Evolutionary conservation across 805 yeast genomes (phyloP), one percentile per base, ranked within the genome.

Genomic region (Diddensiella caesifluorescens): DNA sequence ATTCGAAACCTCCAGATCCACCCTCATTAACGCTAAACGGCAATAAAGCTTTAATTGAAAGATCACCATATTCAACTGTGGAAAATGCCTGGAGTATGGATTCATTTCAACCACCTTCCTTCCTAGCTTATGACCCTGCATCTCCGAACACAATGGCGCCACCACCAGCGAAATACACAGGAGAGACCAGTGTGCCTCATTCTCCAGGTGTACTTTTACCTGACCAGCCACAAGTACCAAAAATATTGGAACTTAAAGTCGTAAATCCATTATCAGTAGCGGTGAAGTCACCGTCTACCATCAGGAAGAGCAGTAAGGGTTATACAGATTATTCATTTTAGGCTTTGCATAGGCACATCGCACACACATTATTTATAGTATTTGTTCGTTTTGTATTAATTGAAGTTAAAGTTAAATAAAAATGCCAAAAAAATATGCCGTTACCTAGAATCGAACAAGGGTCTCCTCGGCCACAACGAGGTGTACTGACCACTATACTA

Each of bases 381-480:
- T 23, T 23, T 23, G 27, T 23, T 23, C 7, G 12, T 23, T 23
- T 9, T 7, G 7, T 23, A 23, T 23, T 23, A 9, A 23, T 23
- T 23, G 7, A 9, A 12, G 27, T 23, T 9, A 23, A 23, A 23
- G 12, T 23, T 9, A 23, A 23, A 23, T 23, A 12, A 23, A 23
- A 23, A 23, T 7, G n/a, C n/a, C n/a, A n/a, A n/a, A n/a, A 22
- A 32, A 32, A n/a, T 10, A 13, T 45, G 46, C 48, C 46, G 48
- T 35, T 45, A 41, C 48, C 46, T 35, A 33, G 48, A 45, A 45
- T 45, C 48, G 46, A 45, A 41, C 48, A 22, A 35, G 46, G 48
- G 46, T 45, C 39, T 44, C 48, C 38, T 44, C 48, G 45, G 48
- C 48, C 48, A 44, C 48, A 42, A 42, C 42, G 46, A 42, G 34